Evolutionary conservation across 768 basidiomycete genomes (phyloP), one percentile per base, ranked within the genome.

Genomic region (Agrocybe praecox): DNA sequence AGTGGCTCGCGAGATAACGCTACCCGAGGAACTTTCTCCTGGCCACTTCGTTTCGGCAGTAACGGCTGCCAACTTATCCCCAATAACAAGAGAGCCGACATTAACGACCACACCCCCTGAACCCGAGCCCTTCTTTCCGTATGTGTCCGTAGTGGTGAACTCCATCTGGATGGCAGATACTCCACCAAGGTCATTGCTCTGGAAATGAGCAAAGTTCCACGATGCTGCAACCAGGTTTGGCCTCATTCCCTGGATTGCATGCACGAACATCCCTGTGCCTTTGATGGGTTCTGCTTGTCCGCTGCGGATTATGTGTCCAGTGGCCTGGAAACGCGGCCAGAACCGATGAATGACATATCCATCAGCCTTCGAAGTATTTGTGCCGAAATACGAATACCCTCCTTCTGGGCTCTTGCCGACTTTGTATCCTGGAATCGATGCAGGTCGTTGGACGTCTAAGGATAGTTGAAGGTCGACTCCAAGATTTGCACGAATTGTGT

Each of bases 201-300:
- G 89, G 80, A 99, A 99, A 76, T 90, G 81, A 24, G 79, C 88
- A 75, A 98, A 99, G 77, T 98, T 98, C 97, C 97, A 99, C 9
- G 89, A 75, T 18, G 92, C 79, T 14, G 97, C 97, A 64, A 97
- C 86, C 54, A 94, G 82, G 73, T 99, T 92, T 48, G 96, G 95
- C 8, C 94, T 85, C 94, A 99, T 96, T 70, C 96, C 97, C 70
- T 98, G 96, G 69, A 98, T 97, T 45, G 96, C 96, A 71, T 96
- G 92, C 18, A 96, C 82, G 71, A 96, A 87, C 89, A 94, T 92
- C 24, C 93, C 92, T 34, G 81, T 75, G 44, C 90, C 91, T 29
- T 81, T 70, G 53, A 85, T 73, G 8, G 76, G 48, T 53, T 76
- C 73, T 6, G 88, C 88, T 55, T 83, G 73, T 44, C 91, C 92